Evolutionary conservation across 164 flowering plant species (phyloP), one percentile per base, ranked within the genome.

Genomic region (Macadamia integrifolia): DNA sequence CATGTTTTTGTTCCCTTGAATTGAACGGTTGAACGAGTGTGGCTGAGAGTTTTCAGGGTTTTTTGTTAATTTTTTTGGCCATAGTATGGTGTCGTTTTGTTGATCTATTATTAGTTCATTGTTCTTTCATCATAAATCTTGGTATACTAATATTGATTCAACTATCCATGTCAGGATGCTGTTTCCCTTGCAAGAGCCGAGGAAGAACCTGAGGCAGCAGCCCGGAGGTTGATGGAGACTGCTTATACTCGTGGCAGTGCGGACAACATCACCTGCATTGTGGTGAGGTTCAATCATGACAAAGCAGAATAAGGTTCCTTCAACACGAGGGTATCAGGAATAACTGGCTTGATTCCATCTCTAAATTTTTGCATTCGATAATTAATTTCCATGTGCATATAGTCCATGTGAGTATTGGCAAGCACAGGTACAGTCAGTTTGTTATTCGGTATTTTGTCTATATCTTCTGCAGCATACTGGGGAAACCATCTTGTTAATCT

Each of bases 241-340:
- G 97, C 99, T 9, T 94, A 86, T 66, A 79, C 81, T 7, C 90
- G 96, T 7, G 99, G 99, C 18, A 94, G 99, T 74, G 89, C 97
- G 0, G 99, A 94, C 76, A 94, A 94, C 74, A 94, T 94, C 64
- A 94, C 98, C 28, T 94, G 97, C 85, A 87, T 94, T 60, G 97
- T 94, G 63, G 98, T 94, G 73, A 86, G 74, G 74, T 88, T 92
- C 75, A 83, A 86, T 74, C 97, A 85, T 31, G 79, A 83, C 0
- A 74, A 77, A 67, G 66, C 66, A n/a, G 78, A 75, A 46, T 67
- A 71, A 23, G 70, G 35, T 53, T 28, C 17, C 29, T 49, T 8
- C 7, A 23, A 49, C 14, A 57, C n/a, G 56, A 30, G 32, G 60
- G 58, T 6, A 30, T 28, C 18, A 53, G 57, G 15, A 53, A 14